A percentile compares a stretch with the other conserved stretches of the same genome.
phyloP scores from a whole-genome alignment of 805 yeast species.

The Wickerhamomyces hampshirensis region DNA sequence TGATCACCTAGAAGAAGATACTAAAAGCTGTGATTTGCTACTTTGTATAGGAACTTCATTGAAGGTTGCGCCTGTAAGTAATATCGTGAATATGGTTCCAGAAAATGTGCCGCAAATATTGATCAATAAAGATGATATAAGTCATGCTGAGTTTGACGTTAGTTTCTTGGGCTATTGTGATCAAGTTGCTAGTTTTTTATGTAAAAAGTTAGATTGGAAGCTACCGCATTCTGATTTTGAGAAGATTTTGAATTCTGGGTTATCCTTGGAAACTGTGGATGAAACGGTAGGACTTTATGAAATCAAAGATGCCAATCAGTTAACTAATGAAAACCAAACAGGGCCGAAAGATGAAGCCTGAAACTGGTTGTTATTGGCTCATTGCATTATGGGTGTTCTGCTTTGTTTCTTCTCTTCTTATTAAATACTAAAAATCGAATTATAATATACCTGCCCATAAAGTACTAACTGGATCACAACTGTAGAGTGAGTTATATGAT shows the following conservation, averaged over 20 bases:
- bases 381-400: no score
- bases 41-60: slow-evolving; percentile 87
- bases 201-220: slow-evolving; percentile 54
- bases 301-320: slow-evolving; percentile 27
- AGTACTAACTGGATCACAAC: no score
- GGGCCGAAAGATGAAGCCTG: not conserved
- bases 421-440: no score
- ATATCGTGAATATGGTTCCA: slow-evolving; percentile 71
- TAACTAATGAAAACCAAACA: slow-evolving; percentile 11
- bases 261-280: slow-evolving; percentile 27
- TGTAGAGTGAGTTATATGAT: no score
- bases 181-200: slow-evolving; percentile 65
- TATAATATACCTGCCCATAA: no score
- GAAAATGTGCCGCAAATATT: slow-evolving; percentile 77
- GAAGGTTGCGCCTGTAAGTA: slow-evolving; percentile 89
- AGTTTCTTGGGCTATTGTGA: slow-evolving; percentile 78
- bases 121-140: slow-evolving; percentile 71
- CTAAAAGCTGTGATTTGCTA: slow-evolving; percentile 66
- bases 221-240: slow-evolving; percentile 51
- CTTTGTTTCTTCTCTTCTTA: no score
- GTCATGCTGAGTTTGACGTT: slow-evolving; percentile 75
- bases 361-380: no score
- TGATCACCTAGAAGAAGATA: slow-evolving; percentile 52
- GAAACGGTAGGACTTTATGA: slow-evolving; percentile 31
- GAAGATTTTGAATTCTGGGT: slow-evolving; percentile 28